Conservation (phyloP, 31 red algal genomes). For the Endocladia muricata region DNA sequence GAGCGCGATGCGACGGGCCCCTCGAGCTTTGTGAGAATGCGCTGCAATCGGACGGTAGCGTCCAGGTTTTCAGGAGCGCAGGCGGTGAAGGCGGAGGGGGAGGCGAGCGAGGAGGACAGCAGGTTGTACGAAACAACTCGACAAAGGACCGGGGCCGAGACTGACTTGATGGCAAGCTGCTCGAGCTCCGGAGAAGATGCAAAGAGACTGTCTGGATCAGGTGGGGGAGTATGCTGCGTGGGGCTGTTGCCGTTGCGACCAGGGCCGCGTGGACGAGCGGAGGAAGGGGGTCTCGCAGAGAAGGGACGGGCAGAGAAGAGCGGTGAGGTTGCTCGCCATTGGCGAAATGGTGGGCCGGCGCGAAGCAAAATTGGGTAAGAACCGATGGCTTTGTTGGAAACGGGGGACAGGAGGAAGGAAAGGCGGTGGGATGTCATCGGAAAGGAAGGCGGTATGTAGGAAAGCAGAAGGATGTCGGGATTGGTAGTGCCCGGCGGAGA, state of each 20-base stretch:
- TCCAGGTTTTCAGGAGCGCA: constrained; percentile 58
- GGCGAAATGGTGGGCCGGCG: neutral
- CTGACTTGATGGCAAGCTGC: constrained; percentile 54
- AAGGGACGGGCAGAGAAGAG: constrained; percentile 8
- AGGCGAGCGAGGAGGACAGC: constrained; percentile 69
- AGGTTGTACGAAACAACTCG: constrained; percentile 87
- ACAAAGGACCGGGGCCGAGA: constrained; percentile 59
- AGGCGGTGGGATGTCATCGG: neutral
- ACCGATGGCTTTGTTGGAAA: neutral
- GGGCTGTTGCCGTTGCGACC: neutral
- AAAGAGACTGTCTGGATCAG: constrained; percentile 22
- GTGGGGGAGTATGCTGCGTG: neutral
- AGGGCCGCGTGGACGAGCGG: neutral
- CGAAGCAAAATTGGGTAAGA: neutral
- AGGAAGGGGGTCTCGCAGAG: neutral
- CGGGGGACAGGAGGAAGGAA: neutral
- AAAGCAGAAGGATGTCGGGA: too few species aligned
- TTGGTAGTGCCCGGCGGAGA: too few species aligned
- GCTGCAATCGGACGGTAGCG: constrained; percentile 26
- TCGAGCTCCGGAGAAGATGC: constrained; percentile 68
- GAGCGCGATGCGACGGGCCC: constrained; percentile 55
- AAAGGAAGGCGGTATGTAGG: neutral
- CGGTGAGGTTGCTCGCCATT: constrained; percentile 2
- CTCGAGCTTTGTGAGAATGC: constrained; percentile 75
- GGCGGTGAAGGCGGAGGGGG: constrained; percentile 49